phyloP scores from a whole-genome alignment of 2,329 filamentous ascomycete genomes.

The Thermothelomyces thermophilus region DNA sequence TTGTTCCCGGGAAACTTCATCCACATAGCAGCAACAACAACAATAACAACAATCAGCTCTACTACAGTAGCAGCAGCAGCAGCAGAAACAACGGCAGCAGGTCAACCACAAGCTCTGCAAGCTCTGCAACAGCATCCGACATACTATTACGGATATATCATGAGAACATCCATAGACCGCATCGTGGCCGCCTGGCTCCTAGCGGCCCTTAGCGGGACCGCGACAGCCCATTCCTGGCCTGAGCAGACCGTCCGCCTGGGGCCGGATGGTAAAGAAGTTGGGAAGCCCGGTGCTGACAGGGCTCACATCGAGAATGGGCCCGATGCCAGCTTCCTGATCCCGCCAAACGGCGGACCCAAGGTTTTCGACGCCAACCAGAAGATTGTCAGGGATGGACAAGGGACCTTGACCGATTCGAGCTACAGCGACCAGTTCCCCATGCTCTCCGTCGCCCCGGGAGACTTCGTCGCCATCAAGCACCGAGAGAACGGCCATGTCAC shows the following conservation, averaged over 20 bases:
- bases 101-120: neutral
- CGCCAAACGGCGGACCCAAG: slow-evolving; percentile 42
- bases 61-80: too few relatives aligned
- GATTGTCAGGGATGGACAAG: slow-evolving; percentile 60
- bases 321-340: slow-evolving; percentile 35
- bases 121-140: too few relatives aligned
- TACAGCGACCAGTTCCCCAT: slow-evolving; percentile 55
- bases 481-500: slow-evolving; percentile 74
- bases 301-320: slow-evolving; percentile 55
- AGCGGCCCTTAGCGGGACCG: slow-evolving; percentile 30
- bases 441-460: slow-evolving; percentile 54
- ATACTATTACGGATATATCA: too few relatives aligned
- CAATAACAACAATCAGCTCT: too few relatives aligned
- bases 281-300: slow-evolving; percentile 66
- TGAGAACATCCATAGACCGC: neutral
- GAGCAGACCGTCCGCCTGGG: slow-evolving; percentile 68
- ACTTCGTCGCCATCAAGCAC: slow-evolving; percentile 60
- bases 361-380: slow-evolving; percentile 42
- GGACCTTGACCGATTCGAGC: slow-evolving; percentile 38
- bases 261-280: slow-evolving; percentile 65
- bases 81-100: too few relatives aligned
- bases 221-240: slow-evolving; percentile 69
- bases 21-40: too few relatives aligned
- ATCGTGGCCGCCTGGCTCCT: slow-evolving; percentile 21
- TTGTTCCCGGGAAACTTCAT: too few relatives aligned